phyloP scores from a whole-genome alignment of 2,329 filamentous ascomycete genomes.

The Hyphodiscus sp. region DNA sequence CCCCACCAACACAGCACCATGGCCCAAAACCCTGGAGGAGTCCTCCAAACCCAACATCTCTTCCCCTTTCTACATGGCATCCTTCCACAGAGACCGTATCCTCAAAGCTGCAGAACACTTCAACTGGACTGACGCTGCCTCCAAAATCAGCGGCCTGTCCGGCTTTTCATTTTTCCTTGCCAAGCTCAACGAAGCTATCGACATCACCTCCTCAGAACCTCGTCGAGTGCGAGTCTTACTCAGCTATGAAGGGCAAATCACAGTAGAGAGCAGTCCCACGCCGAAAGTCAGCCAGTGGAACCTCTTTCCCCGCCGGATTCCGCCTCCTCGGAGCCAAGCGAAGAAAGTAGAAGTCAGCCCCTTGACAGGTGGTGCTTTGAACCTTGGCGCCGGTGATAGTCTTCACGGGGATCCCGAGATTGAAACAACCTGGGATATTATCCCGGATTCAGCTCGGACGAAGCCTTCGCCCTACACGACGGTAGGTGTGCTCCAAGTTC shows the following conservation, averaged over 20 bases:
- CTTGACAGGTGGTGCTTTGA: conserved; percentile 25
- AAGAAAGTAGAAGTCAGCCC: conserved; percentile 19
- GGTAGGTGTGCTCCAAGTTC: no score
- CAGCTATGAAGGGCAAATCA: conserved; percentile 40
- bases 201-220: conserved; percentile 28
- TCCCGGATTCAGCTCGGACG: conserved; percentile 46
- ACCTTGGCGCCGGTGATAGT: conserved; percentile 15
- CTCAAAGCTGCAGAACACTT: conserved; percentile 55
- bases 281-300: conserved; percentile 39
- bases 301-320: conserved; percentile 51
- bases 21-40: conserved; percentile 34
- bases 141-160: conserved; percentile 37
- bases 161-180: conserved; percentile 40
- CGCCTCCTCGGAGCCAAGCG: conserved; percentile 34
- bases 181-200: conserved; percentile 31
- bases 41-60: conserved; percentile 31
- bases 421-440: conserved; percentile 37
- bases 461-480: conserved; percentile 61
- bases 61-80: conserved; percentile 72
- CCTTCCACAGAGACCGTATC: conserved; percentile 72
- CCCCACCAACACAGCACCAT: conserved; percentile 16
- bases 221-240: conserved; percentile 52
- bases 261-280: conserved; percentile 34
- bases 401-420: conserved; percentile 22
- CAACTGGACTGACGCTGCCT: conserved; percentile 43